Base-by-base conservation (phyloP, 139 green algal genomes). In the Pleodorina starrii region DNA sequence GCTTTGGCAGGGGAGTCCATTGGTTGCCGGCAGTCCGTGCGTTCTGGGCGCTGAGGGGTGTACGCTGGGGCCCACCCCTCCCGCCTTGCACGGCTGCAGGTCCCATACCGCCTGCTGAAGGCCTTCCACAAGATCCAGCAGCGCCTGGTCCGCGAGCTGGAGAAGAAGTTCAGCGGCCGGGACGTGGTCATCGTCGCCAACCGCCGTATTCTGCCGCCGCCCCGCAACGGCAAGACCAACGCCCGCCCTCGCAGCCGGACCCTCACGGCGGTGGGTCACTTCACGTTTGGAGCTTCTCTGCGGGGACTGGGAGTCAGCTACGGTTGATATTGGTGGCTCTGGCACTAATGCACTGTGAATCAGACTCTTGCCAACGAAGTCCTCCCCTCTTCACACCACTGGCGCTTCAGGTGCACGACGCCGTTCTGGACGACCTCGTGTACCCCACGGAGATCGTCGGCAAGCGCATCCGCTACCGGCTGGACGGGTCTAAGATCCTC, bases 141-240 rank as follows among this genome's bases (percentile, higher is more conserved):
- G 87, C 94, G 98, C 74, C 94, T 99, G 81, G 97, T 99, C 42
- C 97, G 98, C 35, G 98, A 99, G 96, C 95, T 99, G 54, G 98
- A 99, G 97, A 99, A 99, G 98, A 99, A 99, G 96, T 99, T 99
- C 96, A 97, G 91, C 90, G 98, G 98, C 86, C 98, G 98, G 93
- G 98, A 99, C 92, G 98, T 99, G 44, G 98, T 99, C 27, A 93
- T 99, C 72, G 95, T 99, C 11, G 98, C 93, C 76, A 98, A 98
- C 94, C 89, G 98, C 29, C 96, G 98, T 89, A 99, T 99, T 92
- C 91, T 99, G 94, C 94, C 94, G 25, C 95, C 96, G 19, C 92
- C 94, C 74, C 95, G 93, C 77, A 96, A 94, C 83, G 95, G 95
- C 76, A 91, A 94, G 73, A 78, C 86, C 83, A 94, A 89, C 76